phyloP scores from a whole-genome alignment of 176 grass and related monocot genomes.

The Pharus latifolius region DNA sequence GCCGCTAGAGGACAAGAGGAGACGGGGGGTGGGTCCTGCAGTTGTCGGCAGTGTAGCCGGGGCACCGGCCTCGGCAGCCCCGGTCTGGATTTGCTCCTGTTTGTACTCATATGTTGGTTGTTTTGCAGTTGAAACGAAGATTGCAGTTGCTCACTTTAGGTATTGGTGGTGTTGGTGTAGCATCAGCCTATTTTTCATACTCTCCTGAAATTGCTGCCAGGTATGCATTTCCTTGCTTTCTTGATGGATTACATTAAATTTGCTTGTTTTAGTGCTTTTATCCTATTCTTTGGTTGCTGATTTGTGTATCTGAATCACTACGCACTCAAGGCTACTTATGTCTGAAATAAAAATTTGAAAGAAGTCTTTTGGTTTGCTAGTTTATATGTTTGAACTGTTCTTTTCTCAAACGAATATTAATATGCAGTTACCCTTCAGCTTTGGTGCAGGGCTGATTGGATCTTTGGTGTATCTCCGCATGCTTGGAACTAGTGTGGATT shows the following conservation, averaged over 20 bases:
- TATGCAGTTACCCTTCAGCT: slow-evolving; percentile 43
- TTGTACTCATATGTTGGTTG: not conserved
- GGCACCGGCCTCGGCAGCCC: no score
- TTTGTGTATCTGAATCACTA: slow-evolving; percentile 2
- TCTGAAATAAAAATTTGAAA: not conserved
- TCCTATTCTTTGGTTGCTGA: not conserved
- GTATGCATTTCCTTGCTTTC: slow-evolving; percentile 21
- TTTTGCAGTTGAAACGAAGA: slow-evolving; percentile 82
- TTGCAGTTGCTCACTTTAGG: slow-evolving; percentile 68
- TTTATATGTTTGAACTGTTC: not conserved
- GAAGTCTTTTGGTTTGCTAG: not conserved
- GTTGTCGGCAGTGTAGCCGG: no score
- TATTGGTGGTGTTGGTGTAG: slow-evolving; percentile 73
- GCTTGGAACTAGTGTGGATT: slow-evolving; percentile 93
- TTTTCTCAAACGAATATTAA: not conserved
- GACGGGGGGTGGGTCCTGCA: no score
- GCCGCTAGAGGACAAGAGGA: no score
- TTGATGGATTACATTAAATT: not conserved
- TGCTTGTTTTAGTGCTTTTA: not conserved
- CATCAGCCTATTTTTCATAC: slow-evolving; percentile 87
- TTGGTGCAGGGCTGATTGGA: slow-evolving; percentile 77
- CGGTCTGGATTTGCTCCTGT: no score
- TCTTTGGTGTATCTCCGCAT: slow-evolving; percentile 84
- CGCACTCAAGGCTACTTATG: not conserved
- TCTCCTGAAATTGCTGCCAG: slow-evolving; percentile 84